Base-by-base conservation (phyloP, 225 moss, liverwort and hornwort species). In the Climacium dendroides region DNA sequence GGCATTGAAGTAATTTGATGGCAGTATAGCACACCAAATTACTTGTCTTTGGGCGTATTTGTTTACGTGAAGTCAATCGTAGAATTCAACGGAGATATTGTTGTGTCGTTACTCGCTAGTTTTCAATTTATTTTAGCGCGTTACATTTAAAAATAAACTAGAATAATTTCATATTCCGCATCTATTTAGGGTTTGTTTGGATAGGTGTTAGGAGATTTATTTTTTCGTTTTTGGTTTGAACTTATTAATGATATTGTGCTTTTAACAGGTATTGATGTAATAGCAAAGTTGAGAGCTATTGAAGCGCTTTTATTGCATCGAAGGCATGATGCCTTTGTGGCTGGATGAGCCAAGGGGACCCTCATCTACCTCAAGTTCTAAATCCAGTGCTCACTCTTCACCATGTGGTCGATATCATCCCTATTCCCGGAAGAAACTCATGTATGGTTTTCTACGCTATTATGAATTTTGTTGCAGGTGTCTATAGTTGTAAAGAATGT, bases 251-350 rank as follows among this genome's bases (percentile, higher is more conserved):
- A 80, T 37, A 57, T 88, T 73, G 35, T 88, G 65, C 52, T 84
- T 85, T 88, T 87, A 89, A 77, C 87, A 87, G 91, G 82, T 69
- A 80, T 90, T 91, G 88, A 90, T 92, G 87, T 88, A 50, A 80
- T 32, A 85, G 54, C 72, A 59, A 88, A 87, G 80, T 72, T 88
- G 47, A 84, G 93, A 91, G 91, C 89, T 92, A 92, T 87, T 88
- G 92, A 92, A 89, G 89, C 91, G 91, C 86, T 91, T 50, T 86
- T 80, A 88, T 91, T 86, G 88, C 89, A 80, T 85, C 70, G 91
- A 92, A 92, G 96, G 96, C 94, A 96, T 94, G 96, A 96, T 96
- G 96, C 93, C 93, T 94, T 95, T 89, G 81, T 96, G 96, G 95
- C 95, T 93, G 88, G 96, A 98, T 89, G 94, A 92, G 93, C 89